Conservation (phyloP, 768 basidiomycete species). For the Suillus brevipes region DNA sequence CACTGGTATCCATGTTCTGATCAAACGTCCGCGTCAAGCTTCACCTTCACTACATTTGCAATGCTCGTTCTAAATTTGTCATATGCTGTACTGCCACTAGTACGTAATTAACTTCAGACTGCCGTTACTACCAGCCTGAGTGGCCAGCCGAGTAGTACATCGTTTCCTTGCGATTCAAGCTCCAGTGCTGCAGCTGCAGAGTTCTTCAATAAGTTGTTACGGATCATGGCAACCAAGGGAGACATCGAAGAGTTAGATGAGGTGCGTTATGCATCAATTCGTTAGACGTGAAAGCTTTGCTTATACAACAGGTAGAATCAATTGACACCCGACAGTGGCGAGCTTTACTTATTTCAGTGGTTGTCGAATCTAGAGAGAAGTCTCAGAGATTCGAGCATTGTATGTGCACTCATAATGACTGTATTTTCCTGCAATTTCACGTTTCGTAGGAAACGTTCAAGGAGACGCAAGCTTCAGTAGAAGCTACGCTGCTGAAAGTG, state of each 20-base stretch:
- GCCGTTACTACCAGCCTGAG: too few species aligned
- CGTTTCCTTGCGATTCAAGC: neutral
- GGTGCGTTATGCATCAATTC: conserved; percentile 20
- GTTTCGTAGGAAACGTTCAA: conserved; percentile 63
- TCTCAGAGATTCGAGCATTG: conserved; percentile 49
- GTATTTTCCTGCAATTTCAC: conserved; percentile 5
- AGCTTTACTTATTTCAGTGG: conserved; percentile 86
- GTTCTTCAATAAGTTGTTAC: neutral
- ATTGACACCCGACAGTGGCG: conserved; percentile 71
- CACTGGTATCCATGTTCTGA: neutral
- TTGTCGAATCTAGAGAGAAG: conserved; percentile 64
- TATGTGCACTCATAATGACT: conserved; percentile 36
- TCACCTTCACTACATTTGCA: neutral
- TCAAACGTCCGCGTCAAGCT: neutral
- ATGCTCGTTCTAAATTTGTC: neutral
- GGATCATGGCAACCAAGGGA: conserved; percentile 27
- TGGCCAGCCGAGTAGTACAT: neutral
- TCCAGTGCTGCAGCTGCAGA: neutral
- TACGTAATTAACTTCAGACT: too few species aligned
- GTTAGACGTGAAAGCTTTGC: conserved; percentile 4
- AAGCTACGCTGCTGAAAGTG: conserved; percentile 65
- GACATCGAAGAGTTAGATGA: conserved; percentile 31
- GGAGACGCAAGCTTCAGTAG: conserved; percentile 58
- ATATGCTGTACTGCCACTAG: neutral
- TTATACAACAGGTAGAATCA: conserved; percentile 48